phyloP scores from a whole-genome alignment of 2,329 filamentous ascomycete genomes.

The Elsinoe ampelina region DNA sequence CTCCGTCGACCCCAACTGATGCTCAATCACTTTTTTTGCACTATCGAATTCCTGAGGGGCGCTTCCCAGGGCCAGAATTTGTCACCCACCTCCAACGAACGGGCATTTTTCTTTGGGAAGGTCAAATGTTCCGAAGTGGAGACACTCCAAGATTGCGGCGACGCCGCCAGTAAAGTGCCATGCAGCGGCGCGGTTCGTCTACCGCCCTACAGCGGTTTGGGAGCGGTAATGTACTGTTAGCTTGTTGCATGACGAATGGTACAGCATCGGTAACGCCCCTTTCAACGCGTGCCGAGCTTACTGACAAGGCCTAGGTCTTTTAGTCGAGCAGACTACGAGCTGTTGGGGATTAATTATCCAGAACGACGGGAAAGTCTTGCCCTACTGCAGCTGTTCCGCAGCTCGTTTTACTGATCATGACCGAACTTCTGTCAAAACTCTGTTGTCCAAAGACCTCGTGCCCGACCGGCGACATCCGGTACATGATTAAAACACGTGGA shows the following conservation, averaged over 20 bases:
- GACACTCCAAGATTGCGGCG: neutral
- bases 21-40: neutral
- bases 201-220: neutral
- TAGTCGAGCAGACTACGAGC: too few species aligned
- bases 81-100: neutral
- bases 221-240: neutral
- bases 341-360: too few species aligned
- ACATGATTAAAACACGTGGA: constrained; percentile 3
- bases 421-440: neutral
- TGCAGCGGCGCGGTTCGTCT: neutral
- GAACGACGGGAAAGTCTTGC: too few species aligned
- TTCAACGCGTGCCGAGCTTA: neutral
- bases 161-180: neutral
- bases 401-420: neutral
- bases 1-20: neutral
- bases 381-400: too few species aligned
- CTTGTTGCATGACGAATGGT: neutral
- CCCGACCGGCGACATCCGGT: neutral
- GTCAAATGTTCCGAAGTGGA: neutral
- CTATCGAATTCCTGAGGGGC: neutral
- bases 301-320: too few species aligned
- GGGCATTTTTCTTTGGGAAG: neutral
- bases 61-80: neutral
- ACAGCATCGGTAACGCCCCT: neutral
- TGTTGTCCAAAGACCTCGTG: neutral